Evolutionary conservation across 345 rosid genomes (phyloP).

Genomic region (Erysimum cheiranthoides): DNA sequence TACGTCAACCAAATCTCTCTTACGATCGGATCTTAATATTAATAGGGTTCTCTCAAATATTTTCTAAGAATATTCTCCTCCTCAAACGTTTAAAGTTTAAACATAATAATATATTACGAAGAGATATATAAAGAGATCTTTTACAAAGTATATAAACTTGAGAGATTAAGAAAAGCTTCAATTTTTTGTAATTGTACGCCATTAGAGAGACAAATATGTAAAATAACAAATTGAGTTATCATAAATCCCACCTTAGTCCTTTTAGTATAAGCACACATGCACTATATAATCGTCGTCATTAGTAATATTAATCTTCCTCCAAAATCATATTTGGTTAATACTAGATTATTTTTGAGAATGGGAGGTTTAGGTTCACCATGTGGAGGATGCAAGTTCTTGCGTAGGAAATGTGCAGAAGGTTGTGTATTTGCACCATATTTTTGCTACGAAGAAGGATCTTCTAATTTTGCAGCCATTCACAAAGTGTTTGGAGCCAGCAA

Average conservation of each 20-base stretch:
- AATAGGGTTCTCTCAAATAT: slow-evolving; percentile 23
- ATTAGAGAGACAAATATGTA: slow-evolving; percentile 64
- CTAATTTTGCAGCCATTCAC: slow-evolving; percentile 90
- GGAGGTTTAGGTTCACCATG: slow-evolving; percentile 89
- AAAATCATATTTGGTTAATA: not conserved
- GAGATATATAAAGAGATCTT: not conserved
- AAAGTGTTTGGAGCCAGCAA: slow-evolving; percentile 98
- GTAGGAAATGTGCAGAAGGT: slow-evolving; percentile 89
- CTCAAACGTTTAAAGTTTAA: slow-evolving; percentile 18
- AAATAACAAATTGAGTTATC: slow-evolving; percentile 55
- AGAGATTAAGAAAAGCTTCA: slow-evolving; percentile 43
- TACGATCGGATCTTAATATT: slow-evolving; percentile 32
- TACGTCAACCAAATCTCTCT: slow-evolving; percentile 43
- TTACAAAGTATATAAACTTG: slow-evolving; percentile 27
- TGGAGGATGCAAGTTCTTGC: slow-evolving; percentile 97
- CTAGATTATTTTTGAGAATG: slow-evolving; percentile 33
- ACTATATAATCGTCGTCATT: slow-evolving; percentile 31
- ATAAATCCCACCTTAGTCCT: slow-evolving; percentile 56
- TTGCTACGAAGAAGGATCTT: slow-evolving; percentile 91
- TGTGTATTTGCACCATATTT: slow-evolving; percentile 97
- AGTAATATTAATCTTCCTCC: slow-evolving; percentile 21
- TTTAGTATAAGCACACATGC: slow-evolving; percentile 11
- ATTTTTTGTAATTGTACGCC: slow-evolving; percentile 76
- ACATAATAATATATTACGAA: slow-evolving; percentile 1
- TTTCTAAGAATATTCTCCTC: slow-evolving; percentile 19